Conservation (phyloP, 805 yeast genomes). For the Wickerhamomyces rabaulensis region DNA sequence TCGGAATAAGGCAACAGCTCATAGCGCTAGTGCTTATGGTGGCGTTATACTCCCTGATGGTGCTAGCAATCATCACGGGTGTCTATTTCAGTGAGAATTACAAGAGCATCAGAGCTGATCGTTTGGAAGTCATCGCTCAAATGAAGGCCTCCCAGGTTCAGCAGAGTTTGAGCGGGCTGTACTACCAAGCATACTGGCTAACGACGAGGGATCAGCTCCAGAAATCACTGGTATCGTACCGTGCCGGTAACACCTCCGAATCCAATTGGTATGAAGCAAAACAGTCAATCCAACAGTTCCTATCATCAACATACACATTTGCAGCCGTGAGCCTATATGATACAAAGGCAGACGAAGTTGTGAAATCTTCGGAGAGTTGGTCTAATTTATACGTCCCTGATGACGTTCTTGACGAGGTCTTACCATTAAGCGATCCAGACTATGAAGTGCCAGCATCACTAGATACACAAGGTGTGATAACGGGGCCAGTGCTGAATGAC, state of each 20-base stretch:
- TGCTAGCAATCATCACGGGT: slow-evolving; percentile 72
- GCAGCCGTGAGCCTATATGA: slow-evolving; percentile 67
- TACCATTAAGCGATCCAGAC: slow-evolving; percentile 43
- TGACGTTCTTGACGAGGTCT: slow-evolving; percentile 32
- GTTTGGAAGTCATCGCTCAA: slow-evolving; percentile 73
- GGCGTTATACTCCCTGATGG: slow-evolving; percentile 62
- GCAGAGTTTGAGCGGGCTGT: slow-evolving; percentile 58
- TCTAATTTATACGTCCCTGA: slow-evolving; percentile 30
- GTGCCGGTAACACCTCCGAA: slow-evolving; percentile 66
- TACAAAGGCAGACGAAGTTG: slow-evolving; percentile 44
- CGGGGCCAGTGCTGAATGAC: slow-evolving; percentile 59
- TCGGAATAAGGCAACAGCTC: slow-evolving; percentile 74
- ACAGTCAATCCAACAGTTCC: slow-evolving; percentile 50
- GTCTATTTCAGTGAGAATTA: slow-evolving; percentile 65
- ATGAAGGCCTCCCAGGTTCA: slow-evolving; percentile 74
- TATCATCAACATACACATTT: slow-evolving; percentile 58
- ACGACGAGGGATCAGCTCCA: slow-evolving; percentile 58
- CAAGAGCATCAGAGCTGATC: slow-evolving; percentile 57
- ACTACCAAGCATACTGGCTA: slow-evolving; percentile 66
- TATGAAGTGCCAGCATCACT: slow-evolving; percentile 40
- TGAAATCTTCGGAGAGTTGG: slow-evolving; percentile 36
- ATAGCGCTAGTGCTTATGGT: slow-evolving; percentile 65
- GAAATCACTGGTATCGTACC: slow-evolving; percentile 51
- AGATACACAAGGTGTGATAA: slow-evolving; percentile 41
- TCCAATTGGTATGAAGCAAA: slow-evolving; percentile 42